These are phyloP conservation scores for Mycena capillaripes DNA, from an alignment of 768 basidiomycete genomes.

Conservation along the genomic window DNA sequence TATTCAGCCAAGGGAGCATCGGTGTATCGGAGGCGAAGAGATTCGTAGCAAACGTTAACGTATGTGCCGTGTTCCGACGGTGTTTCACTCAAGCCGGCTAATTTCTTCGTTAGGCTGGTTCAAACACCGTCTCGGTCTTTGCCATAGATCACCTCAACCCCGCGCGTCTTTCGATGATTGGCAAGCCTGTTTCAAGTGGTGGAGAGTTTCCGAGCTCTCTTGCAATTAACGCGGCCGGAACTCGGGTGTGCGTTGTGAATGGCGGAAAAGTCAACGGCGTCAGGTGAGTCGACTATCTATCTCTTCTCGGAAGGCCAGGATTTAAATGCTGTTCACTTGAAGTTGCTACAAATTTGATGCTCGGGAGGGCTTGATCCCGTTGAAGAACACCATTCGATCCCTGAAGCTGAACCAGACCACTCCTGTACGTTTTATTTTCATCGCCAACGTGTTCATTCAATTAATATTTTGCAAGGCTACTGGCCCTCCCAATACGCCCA, in stretches of 20 bases:
- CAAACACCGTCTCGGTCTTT: conserved; percentile 54
- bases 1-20: conserved; percentile 46
- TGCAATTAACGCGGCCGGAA: conserved; percentile 48
- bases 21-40: conserved; percentile 21
- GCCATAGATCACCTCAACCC: conserved; percentile 50
- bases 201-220: conserved; percentile 58
- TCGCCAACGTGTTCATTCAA: too few relatives aligned
- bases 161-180: conserved; percentile 45
- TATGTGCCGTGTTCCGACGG: background rate
- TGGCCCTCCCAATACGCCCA: conserved; percentile 35
- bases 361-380: conserved; percentile 40
- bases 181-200: conserved; percentile 49
- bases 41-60: conserved; percentile 31
- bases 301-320: background rate
- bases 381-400: conserved; percentile 47
- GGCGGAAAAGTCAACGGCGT: conserved; percentile 53
- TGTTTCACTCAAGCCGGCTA: background rate
- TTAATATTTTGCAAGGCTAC: conserved; percentile 22
- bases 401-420: conserved; percentile 40
- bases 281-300: conserved; percentile 42
- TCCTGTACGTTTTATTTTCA: conserved; percentile 33
- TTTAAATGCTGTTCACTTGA: background rate
- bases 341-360: conserved; percentile 25
- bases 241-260: conserved; percentile 51
- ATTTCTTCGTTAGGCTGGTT: conserved; percentile 47